These are phyloP conservation scores for Pholiota conissans DNA, from an alignment of 768 basidiomycete genomes.

Conservation along the genomic window DNA sequence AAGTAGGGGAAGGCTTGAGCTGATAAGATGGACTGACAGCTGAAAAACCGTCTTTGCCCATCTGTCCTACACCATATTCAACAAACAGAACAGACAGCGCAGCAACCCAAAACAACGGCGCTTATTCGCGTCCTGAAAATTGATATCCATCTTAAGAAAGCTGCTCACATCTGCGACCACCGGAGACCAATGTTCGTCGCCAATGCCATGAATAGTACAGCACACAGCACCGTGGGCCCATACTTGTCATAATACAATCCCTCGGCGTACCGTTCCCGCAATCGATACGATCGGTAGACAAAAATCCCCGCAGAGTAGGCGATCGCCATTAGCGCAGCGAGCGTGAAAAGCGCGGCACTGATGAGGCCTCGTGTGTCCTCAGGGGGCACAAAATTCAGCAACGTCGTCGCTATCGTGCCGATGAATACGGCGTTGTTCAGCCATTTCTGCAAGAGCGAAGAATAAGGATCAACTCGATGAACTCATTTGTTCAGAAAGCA, in stretches of 20 bases:
- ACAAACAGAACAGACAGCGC: neutral
- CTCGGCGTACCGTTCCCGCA: slow-evolving; percentile 71
- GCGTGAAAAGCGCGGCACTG: slow-evolving; percentile 85
- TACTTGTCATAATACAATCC: slow-evolving; percentile 90
- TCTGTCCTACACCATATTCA: neutral
- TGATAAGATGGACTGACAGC: neutral
- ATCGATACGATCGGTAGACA: slow-evolving; percentile 66
- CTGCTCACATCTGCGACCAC: slow-evolving; percentile 50
- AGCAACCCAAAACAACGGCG: too few species aligned
- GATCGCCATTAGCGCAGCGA: slow-evolving; percentile 86
- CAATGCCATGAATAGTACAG: slow-evolving; percentile 67
- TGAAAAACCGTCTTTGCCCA: neutral
- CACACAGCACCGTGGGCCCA: slow-evolving; percentile 76
- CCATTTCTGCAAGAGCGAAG: slow-evolving; percentile 66
- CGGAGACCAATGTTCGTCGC: slow-evolving; percentile 76
- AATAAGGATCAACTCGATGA: neutral
- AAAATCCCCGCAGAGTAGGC: slow-evolving; percentile 85
- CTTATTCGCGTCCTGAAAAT: neutral
- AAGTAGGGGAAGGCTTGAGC: neutral
- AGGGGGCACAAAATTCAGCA: slow-evolving; percentile 81
- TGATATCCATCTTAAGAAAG: neutral
- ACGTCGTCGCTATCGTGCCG: slow-evolving; percentile 85
- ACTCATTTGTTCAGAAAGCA: neutral
- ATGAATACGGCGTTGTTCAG: slow-evolving; percentile 84
- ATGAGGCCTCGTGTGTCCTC: slow-evolving; percentile 78